Base-by-base conservation (phyloP, 2,329 filamentous ascomycete genomes). In the Thielaviopsis populi region DNA sequence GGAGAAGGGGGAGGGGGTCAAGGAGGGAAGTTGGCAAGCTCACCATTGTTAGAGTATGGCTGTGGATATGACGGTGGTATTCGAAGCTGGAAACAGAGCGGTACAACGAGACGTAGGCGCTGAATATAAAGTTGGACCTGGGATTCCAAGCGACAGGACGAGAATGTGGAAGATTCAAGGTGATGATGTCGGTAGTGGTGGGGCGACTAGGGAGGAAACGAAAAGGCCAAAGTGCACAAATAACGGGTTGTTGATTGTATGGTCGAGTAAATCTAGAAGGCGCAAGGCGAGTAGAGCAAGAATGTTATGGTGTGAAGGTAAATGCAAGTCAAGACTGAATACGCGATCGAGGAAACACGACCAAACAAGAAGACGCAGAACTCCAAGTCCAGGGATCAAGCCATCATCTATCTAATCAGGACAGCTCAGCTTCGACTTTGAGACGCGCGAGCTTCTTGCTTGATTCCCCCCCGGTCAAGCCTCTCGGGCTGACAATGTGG, bases 11-110 rank as follows among this genome's bases (percentile, higher is more conserved):
- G 37, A 37, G 54, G 17, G 13, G 15, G 40, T 8, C 59, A 33
- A 27, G 10, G 42, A 41, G 22, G 3, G 33, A n/a, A 42, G 40
- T 27, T 10, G 8, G 24, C 15, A 30, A 24, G 27, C 37, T 19
- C 43, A 65, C 63, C 63, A 65, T 65, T 61, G 63, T 65, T 61
- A 3, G 22, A 50, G 11, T 17, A 7, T 50, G 11, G 46, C 24
- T 27, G 11, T 27, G 11, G 22, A 11, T 50, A 50, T 50, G 22
- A 24, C 11, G 24, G 24, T 50, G 15, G 4, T 5, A 10, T 50
- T 27, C 22, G 24, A 24, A 50, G 46, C 22, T 24, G 10, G 46
- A 27, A 50, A 50, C 17, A 11, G 11, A 22, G 3, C 46, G 33
- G 33, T 37, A 37, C 33, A 37, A 37, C 33, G 8, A 37, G 33